These are phyloP conservation scores for Corynespora cassiicola DNA, from an alignment of 2,329 filamentous ascomycete genomes.

Conservation along the genomic window DNA sequence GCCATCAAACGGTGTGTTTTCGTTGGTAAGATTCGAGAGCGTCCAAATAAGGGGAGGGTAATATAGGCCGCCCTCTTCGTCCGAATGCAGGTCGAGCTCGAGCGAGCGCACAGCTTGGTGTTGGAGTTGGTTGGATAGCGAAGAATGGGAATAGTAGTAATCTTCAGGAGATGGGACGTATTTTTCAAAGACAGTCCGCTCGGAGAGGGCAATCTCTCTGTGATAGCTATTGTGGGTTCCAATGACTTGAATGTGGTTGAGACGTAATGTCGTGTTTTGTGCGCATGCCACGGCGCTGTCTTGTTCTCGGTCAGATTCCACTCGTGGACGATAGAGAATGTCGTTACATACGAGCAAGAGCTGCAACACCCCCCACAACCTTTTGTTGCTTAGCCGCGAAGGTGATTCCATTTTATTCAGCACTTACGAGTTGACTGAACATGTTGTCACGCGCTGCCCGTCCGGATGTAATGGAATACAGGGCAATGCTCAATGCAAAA, in stretches of 20 bases:
- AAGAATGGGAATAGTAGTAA: slow-evolving; percentile 57
- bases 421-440: slow-evolving; percentile 19
- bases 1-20: slow-evolving; percentile 48
- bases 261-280: slow-evolving; percentile 44
- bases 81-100: slow-evolving; percentile 59
- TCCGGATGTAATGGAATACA: neutral
- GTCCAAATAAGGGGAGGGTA: slow-evolving; percentile 53
- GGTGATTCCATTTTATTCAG: neutral
- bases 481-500: neutral
- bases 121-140: slow-evolving; percentile 52
- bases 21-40: slow-evolving; percentile 47
- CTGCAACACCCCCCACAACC: slow-evolving; percentile 22
- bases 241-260: slow-evolving; percentile 61
- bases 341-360: slow-evolving; percentile 23
- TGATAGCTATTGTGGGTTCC: slow-evolving; percentile 62
- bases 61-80: slow-evolving; percentile 57
- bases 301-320: no score
- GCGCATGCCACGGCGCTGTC: slow-evolving; percentile 17
- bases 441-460: slow-evolving; percentile 11
- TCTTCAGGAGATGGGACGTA: slow-evolving; percentile 47
- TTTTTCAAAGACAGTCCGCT: slow-evolving; percentile 49
- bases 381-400: slow-evolving; percentile 10
- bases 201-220: slow-evolving; percentile 51
- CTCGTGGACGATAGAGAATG: no score
- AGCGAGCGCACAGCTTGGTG: slow-evolving; percentile 56